Evolutionary conservation across 208 protist species (phyloP).

Genomic region (Porcisia hertigi): DNA sequence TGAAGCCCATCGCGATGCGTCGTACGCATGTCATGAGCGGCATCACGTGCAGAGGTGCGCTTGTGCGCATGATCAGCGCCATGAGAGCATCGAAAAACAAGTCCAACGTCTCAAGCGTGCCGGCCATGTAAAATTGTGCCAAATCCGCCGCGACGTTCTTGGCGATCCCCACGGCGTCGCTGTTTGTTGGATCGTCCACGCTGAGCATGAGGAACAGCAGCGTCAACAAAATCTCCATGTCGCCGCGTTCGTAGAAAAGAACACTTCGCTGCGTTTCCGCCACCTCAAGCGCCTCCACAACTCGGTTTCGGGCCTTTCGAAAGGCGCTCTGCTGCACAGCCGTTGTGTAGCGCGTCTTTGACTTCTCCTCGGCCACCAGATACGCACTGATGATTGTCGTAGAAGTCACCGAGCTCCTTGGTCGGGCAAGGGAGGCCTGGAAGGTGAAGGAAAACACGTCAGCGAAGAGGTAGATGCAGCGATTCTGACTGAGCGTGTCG

Average conservation of each 20-base stretch:
- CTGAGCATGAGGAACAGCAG: conserved; percentile 85
- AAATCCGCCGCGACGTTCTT: conserved; percentile 70
- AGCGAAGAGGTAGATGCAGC: conserved; percentile 83
- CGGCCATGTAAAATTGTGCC: conserved; percentile 67
- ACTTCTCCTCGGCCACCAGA: conserved; percentile 65
- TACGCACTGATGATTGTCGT: conserved; percentile 62
- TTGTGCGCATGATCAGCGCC: conserved; percentile 77
- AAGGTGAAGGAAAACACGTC: conserved; percentile 88
- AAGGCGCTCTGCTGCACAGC: conserved; percentile 62
- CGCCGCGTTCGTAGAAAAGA: conserved; percentile 80
- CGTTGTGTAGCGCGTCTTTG: conserved; percentile 69
- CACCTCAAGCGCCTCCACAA: conserved; percentile 80
- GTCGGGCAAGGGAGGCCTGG: conserved; percentile 44
- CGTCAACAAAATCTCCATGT: conserved; percentile 83
- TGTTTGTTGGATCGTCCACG: conserved; percentile 80
- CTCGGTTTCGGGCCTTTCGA: conserved; percentile 78
- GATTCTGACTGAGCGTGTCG: conserved; percentile 72
- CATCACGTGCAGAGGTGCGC: conserved; percentile 79
- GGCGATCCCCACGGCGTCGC: conserved; percentile 61
- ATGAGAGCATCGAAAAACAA: conserved; percentile 86
- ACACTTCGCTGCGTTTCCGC: conserved; percentile 63
- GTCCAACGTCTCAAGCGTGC: conserved; percentile 81
- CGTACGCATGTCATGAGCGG: conserved; percentile 80
- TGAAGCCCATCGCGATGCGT: conserved; percentile 74
- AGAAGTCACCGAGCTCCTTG: conserved; percentile 47